phyloP scores from a whole-genome alignment of 2,329 filamentous ascomycete species.

The Cadophora sp. region DNA sequence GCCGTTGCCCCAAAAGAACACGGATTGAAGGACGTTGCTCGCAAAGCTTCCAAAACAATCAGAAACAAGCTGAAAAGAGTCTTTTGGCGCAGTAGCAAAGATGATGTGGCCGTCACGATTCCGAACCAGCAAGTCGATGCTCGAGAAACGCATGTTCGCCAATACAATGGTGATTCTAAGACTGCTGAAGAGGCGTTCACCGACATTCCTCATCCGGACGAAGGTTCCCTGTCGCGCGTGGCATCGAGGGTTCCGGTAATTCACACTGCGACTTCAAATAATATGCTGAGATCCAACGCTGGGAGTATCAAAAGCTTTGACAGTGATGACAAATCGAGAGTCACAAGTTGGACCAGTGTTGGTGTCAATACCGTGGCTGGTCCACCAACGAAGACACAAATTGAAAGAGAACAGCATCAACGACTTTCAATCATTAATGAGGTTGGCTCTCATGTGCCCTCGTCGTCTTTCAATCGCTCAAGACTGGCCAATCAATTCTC shows the following conservation, averaged over 20 bases:
- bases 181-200: conserved; percentile 44
- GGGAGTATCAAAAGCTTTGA: conserved; percentile 61
- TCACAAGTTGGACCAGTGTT: conserved; percentile 77
- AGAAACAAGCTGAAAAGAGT: conserved; percentile 66
- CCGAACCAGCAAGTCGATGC: conserved; percentile 62
- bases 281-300: conserved; percentile 57
- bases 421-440: conserved; percentile 71
- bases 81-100: conserved; percentile 51
- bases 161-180: conserved; percentile 36
- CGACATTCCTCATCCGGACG: conserved; percentile 47
- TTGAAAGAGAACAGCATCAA: conserved; percentile 56
- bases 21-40: conserved; percentile 57
- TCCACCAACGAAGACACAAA: conserved; percentile 34
- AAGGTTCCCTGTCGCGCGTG: conserved; percentile 55
- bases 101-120: conserved; percentile 46
- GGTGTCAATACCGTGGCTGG: conserved; percentile 59
- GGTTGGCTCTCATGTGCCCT: conserved; percentile 53
- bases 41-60: conserved; percentile 67
- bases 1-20: conserved; percentile 40
- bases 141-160: conserved; percentile 40
- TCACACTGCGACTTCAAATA: conserved; percentile 53
- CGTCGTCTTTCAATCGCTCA: conserved; percentile 46
- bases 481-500: conserved; percentile 40
- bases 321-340: conserved; percentile 63
- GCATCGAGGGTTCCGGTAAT: conserved; percentile 57